These are phyloP conservation scores for Vinca major DNA, from an alignment of 305 asterid genomes.

Conservation along the genomic window DNA sequence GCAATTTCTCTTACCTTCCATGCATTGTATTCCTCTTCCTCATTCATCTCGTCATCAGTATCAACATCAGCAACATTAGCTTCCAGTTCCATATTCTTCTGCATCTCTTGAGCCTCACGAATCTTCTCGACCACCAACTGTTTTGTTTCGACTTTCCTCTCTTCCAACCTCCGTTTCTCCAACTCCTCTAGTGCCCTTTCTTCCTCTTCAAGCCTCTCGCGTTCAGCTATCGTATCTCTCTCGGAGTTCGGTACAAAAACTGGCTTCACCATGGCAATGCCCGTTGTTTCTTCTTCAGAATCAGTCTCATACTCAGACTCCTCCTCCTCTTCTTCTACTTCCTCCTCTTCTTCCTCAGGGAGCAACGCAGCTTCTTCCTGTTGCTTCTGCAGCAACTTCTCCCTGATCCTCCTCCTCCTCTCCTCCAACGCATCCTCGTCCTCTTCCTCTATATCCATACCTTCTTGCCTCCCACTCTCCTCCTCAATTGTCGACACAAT, in stretches of 20 bases:
- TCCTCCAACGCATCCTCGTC: constrained; percentile 80
- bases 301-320: constrained; percentile 88
- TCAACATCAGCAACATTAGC: constrained; percentile 76
- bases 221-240: constrained; percentile 85
- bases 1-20: constrained; percentile 93
- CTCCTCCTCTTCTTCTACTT: constrained; percentile 52
- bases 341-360: constrained; percentile 83
- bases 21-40: constrained; percentile 87
- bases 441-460: constrained; percentile 59
- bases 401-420: constrained; percentile 65
- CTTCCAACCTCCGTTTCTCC: constrained; percentile 59
- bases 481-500: constrained; percentile 80
- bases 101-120: constrained; percentile 65
- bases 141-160: constrained; percentile 73
- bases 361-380: constrained; percentile 60
- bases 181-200: constrained; percentile 75
- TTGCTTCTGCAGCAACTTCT: constrained; percentile 55
- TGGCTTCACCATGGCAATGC: constrained; percentile 78
- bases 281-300: constrained; percentile 72
- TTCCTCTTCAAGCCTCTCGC: constrained; percentile 83
- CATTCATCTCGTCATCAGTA: constrained; percentile 83
- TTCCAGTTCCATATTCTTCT: constrained; percentile 58
- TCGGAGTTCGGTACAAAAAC: constrained; percentile 78
- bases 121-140: constrained; percentile 75
- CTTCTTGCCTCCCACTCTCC: constrained; percentile 54